phyloP scores from a whole-genome alignment of 2,329 filamentous ascomycete genomes.

The Colletotrichum tanaceti region DNA sequence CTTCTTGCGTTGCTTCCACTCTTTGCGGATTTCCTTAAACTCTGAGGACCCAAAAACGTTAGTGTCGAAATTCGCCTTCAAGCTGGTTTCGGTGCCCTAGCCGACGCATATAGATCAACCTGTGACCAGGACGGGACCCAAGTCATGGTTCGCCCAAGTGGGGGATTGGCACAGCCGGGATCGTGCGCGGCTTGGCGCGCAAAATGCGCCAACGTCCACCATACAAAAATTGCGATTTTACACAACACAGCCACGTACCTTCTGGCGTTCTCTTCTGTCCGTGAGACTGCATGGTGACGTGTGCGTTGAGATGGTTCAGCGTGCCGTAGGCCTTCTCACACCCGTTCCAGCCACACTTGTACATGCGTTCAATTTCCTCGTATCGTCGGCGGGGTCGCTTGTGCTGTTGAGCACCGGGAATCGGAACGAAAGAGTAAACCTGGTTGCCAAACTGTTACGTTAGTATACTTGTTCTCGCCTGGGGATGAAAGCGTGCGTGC shows the following conservation, averaged over 20 bases:
- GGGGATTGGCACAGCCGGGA: background rate
- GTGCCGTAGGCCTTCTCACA: slow-evolving; percentile 99
- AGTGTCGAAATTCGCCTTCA: slow-evolving; percentile 39
- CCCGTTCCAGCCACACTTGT: slow-evolving; percentile 98
- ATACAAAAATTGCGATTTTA: background rate
- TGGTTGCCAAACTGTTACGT: slow-evolving; percentile 55
- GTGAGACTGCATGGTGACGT: slow-evolving; percentile 99
- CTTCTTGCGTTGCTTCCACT: slow-evolving; percentile 99
- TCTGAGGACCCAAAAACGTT: slow-evolving; percentile 66
- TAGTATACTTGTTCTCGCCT: slow-evolving; percentile 29
- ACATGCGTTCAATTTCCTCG: slow-evolving; percentile 99
- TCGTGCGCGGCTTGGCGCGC: background rate
- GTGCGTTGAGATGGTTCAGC: slow-evolving; percentile 95
- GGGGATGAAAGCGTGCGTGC: slow-evolving; percentile 1
- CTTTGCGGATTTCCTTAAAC: slow-evolving; percentile 98
- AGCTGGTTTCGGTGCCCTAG: slow-evolving; percentile 46
- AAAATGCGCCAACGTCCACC: background rate
- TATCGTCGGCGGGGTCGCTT: slow-evolving; percentile 94
- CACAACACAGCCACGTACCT: slow-evolving; percentile 71
- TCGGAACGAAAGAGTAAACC: slow-evolving; percentile 98
- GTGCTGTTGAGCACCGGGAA: slow-evolving; percentile 95
- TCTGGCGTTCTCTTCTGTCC: slow-evolving; percentile 95
- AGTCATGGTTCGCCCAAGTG: background rate
- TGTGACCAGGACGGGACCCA: slow-evolving; percentile 41
- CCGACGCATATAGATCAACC: slow-evolving; percentile 62